A percentile compares a stretch with the other conserved stretches of the same genome.
Evolutionary conservation across 306 rosid species (phyloP).

Genomic region (Vicia sativa): DNA sequence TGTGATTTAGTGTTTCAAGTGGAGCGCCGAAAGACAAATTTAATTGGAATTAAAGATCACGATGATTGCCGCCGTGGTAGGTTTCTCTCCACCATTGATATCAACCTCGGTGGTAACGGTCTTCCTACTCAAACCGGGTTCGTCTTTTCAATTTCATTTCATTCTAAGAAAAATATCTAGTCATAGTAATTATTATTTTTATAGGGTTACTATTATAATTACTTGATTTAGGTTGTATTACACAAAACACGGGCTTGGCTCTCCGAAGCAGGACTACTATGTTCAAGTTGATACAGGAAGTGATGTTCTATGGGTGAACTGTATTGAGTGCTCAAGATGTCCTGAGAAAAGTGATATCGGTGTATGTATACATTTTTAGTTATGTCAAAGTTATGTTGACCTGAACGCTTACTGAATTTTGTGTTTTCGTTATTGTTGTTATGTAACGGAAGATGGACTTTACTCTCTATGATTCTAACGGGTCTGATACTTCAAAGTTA

Average conservation of each 20-base stretch:
- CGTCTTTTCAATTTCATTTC: too few species aligned
- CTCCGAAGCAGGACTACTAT: constrained; percentile 78
- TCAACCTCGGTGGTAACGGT: constrained; percentile 84
- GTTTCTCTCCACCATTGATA: constrained; percentile 73
- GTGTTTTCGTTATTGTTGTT: constrained; percentile 31
- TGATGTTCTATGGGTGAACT: constrained; percentile 92
- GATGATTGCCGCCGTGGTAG: constrained; percentile 75
- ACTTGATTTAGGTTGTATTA: constrained; percentile 68
- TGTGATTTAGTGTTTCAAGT: constrained; percentile 72
- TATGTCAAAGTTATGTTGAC: constrained; percentile 24
- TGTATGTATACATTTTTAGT: constrained; percentile 52
- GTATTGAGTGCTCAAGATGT: constrained; percentile 70
- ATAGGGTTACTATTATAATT: too few species aligned
- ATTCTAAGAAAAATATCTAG: too few species aligned
- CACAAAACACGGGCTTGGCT: constrained; percentile 79
- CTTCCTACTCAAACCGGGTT: constrained; percentile 77
- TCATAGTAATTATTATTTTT: too few species aligned
- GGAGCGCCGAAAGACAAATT: constrained; percentile 49
- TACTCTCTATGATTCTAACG: constrained; percentile 65
- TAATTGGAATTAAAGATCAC: constrained; percentile 62
- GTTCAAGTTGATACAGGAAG: constrained; percentile 99
- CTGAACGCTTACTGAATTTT: constrained; percentile 4
- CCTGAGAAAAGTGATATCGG: constrained; percentile 74
- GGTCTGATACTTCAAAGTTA: constrained; percentile 62
- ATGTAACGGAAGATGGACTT: constrained; percentile 65